Conservation (phyloP, 2,329 filamentous ascomycete genomes). For the Arthrobotrys iridis region DNA sequence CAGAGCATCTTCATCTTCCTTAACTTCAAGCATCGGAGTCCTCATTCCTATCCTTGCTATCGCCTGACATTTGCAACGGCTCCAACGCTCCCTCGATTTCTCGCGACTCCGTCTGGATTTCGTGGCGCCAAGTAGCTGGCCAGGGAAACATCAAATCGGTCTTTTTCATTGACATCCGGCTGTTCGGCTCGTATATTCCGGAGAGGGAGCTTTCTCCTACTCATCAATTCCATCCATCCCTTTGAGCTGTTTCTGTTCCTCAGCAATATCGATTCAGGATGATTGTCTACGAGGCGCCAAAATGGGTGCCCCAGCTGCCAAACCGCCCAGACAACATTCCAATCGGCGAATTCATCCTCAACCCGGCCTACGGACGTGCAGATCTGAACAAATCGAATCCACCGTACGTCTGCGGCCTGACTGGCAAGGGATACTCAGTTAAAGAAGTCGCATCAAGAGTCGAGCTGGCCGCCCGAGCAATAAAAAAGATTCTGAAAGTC, state of each 20-base stretch:
- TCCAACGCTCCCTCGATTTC: background rate
- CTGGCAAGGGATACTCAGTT: constrained; percentile 73
- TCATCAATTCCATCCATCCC: background rate
- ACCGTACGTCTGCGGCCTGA: constrained; percentile 80
- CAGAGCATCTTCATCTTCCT: background rate
- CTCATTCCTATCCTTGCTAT: too few relatives aligned
- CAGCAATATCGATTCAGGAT: constrained; percentile 20
- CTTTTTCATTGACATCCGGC: constrained; percentile 1
- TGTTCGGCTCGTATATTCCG: background rate
- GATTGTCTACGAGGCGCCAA: constrained; percentile 65
- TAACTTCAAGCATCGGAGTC: background rate
- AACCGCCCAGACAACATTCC: constrained; percentile 78
- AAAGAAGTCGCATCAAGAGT: constrained; percentile 73
- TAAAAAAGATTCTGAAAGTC: constrained; percentile 78
- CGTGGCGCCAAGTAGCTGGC: background rate
- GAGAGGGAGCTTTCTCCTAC: background rate
- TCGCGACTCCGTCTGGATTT: background rate
- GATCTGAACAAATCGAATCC: constrained; percentile 72
- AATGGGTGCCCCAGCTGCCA: constrained; percentile 62
- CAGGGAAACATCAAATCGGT: constrained; percentile 1
- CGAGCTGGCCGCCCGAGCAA: constrained; percentile 73
- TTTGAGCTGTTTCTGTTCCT: background rate
- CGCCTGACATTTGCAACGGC: background rate
- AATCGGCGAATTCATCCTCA: constrained; percentile 79
- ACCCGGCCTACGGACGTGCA: constrained; percentile 74